Base-by-base conservation (phyloP, 352 stramenopile species). In the Pythium brachiatum region DNA sequence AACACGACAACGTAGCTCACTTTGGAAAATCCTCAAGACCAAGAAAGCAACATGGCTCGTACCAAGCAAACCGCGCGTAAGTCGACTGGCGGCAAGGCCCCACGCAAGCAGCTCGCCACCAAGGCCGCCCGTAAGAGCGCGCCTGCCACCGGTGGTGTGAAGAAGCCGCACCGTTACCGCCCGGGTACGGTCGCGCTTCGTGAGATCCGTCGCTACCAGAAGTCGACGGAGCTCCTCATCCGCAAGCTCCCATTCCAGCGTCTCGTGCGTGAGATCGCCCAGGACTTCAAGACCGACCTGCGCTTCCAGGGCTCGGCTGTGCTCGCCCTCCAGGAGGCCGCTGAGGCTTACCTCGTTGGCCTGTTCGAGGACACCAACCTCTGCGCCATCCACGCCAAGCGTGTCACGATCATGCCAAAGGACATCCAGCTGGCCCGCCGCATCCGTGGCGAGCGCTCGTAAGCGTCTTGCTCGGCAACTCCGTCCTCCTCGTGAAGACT, bases 171-270 rank as follows among this genome's bases (percentile, higher is more conserved):
- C n/a, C n/a, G n/a, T 75, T 9, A 75, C 31, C 31, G 31, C 76
- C 93, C 31, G 31, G 31, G 31, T 34, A 34, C 31, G 31, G 31
- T 34, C 31, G 31, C 31, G 31, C 31, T 34, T 62, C 81, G 86
- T 73, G 86, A 94, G 70, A 94, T 94, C 64, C 83, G 86, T 73
- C 73, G 77, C 57, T 96, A 94, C 79, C 87, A 96, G 66, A 96
- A 95, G 83, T 86, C 72, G 46, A 95, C 86, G 44, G 31, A 34
- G 31, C 31, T 34, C 31, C 31, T 34, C 5, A 34, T n/a, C n/a
- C n/a, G n/a, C n/a, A n/a, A n/a, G n/a, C n/a, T n/a, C n/a, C n/a
- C n/a, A n/a, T n/a, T n/a, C 31, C 31, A 34, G 31, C 31, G 31
- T 34, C 31, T 34, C 31, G 31, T 34, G 5, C 31, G 31, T 9